Percentiles rank a stretch among this genome's conserved stretches.
Evolutionary conservation across 2,329 filamentous ascomycete genomes (phyloP).

Genomic region (Claviceps fusiformis): DNA sequence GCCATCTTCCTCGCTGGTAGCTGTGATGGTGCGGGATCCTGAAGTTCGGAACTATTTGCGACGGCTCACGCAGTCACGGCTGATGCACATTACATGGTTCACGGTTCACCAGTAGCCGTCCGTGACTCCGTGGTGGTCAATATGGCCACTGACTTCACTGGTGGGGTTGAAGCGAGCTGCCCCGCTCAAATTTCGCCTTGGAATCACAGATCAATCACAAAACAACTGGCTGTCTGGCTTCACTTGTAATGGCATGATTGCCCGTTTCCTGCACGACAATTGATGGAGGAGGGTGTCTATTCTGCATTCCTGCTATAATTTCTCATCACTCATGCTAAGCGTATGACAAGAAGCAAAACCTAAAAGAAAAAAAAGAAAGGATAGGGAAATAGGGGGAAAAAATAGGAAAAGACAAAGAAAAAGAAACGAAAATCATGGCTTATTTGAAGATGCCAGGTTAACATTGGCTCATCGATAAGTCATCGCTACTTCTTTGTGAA

Average conservation of each 20-base stretch:
- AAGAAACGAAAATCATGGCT: neutral
- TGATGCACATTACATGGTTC: neutral
- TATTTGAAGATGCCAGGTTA: neutral
- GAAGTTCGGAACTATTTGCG: slow-evolving; percentile 1
- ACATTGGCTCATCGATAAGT: no score
- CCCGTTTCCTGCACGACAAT: neutral
- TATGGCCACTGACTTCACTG: neutral
- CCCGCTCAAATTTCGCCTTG: neutral
- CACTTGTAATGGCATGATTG: neutral
- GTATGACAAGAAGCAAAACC: neutral
- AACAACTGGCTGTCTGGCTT: no score
- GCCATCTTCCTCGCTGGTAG: neutral
- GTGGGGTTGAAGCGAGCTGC: neutral
- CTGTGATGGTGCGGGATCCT: neutral
- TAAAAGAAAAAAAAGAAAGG: no score
- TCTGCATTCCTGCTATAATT: no score
- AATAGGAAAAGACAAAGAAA: no score
- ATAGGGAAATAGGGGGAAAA: no score
- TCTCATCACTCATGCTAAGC: neutral
- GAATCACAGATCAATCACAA: no score
- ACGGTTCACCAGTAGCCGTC: no score
- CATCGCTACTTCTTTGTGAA: no score
- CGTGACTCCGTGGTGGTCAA: neutral
- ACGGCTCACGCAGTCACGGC: neutral
- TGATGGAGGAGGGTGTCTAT: neutral